phyloP scores from a whole-genome alignment of 805 yeast genomes.

The Yamadazyma paraphyllophila region DNA sequence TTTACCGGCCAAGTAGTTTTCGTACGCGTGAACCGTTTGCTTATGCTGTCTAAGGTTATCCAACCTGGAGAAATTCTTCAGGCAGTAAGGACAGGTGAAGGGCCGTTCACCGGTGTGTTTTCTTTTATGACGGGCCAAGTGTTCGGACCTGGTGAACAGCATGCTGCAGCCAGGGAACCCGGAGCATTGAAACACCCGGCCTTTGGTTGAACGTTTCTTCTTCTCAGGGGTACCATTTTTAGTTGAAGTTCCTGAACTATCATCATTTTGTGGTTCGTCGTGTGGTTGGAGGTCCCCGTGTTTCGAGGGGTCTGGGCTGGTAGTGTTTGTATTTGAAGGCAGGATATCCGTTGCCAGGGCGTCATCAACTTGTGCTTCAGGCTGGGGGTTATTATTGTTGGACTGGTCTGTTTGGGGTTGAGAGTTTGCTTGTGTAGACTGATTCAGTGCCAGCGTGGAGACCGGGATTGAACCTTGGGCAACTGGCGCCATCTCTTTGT shows the following conservation, averaged over 20 bases:
- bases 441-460: no score
- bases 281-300: no score
- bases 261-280: background rate
- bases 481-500: background rate
- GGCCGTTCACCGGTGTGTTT: slow-evolving; percentile 96
- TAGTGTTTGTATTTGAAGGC: background rate
- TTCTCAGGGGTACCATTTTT: slow-evolving; percentile 1
- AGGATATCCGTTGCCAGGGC: background rate
- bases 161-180: slow-evolving; percentile 85
- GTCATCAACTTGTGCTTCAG: background rate
- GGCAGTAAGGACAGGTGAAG: slow-evolving; percentile 80
- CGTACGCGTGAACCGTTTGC: slow-evolving; percentile 61
- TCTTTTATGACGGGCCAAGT: slow-evolving; percentile 85
- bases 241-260: background rate
- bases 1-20: slow-evolving; percentile 21
- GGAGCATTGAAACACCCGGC: slow-evolving; percentile 75
- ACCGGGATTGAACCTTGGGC: no score
- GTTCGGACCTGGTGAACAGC: slow-evolving; percentile 90
- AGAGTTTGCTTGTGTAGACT: background rate
- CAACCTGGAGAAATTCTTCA: slow-evolving; percentile 73
- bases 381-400: background rate
- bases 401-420: background rate
- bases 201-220: slow-evolving; percentile 45
- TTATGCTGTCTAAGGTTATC: slow-evolving; percentile 91
- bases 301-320: background rate